These are phyloP conservation scores for Fusarium albosuccineum DNA, from an alignment of 2,329 filamentous ascomycete genomes.

Conservation along the genomic window DNA sequence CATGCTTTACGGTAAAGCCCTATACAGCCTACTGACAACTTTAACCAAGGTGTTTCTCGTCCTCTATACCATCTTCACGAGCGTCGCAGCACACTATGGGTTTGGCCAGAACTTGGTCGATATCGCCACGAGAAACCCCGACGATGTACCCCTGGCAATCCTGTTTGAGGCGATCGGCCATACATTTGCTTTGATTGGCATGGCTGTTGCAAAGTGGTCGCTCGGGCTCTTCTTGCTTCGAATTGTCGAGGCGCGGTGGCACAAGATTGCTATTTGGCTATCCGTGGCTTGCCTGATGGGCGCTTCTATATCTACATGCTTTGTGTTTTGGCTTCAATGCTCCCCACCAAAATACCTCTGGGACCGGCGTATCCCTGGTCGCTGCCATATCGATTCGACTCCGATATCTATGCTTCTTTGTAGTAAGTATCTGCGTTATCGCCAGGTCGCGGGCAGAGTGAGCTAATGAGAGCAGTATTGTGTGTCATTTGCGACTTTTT, in stretches of 20 bases:
- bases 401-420: slow-evolving; percentile 41
- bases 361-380: slow-evolving; percentile 31
- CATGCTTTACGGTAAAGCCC: background rate
- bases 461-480: slow-evolving; percentile 23
- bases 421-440: slow-evolving; percentile 18
- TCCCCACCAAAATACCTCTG: slow-evolving; percentile 37
- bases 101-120: slow-evolving; percentile 50
- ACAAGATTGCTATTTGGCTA: slow-evolving; percentile 52
- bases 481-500: slow-evolving; percentile 54
- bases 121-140: slow-evolving; percentile 26
- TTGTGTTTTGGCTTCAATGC: slow-evolving; percentile 37
- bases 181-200: slow-evolving; percentile 54
- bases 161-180: slow-evolving; percentile 52
- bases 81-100: slow-evolving; percentile 49
- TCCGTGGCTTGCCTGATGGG: slow-evolving; percentile 42
- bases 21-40: background rate
- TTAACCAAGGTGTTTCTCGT: slow-evolving; percentile 42
- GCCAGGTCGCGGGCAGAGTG: accelerated
- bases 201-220: slow-evolving; percentile 55
- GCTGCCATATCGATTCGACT: slow-evolving; percentile 35
- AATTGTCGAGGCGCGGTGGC: slow-evolving; percentile 51
- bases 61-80: slow-evolving; percentile 51
- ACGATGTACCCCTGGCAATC: slow-evolving; percentile 42
- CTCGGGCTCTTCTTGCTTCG: slow-evolving; percentile 56
- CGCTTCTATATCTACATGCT: slow-evolving; percentile 30